Conservation (phyloP, 108 stramenopile genomes). For the Pseudonitzschia multiseries region DNA sequence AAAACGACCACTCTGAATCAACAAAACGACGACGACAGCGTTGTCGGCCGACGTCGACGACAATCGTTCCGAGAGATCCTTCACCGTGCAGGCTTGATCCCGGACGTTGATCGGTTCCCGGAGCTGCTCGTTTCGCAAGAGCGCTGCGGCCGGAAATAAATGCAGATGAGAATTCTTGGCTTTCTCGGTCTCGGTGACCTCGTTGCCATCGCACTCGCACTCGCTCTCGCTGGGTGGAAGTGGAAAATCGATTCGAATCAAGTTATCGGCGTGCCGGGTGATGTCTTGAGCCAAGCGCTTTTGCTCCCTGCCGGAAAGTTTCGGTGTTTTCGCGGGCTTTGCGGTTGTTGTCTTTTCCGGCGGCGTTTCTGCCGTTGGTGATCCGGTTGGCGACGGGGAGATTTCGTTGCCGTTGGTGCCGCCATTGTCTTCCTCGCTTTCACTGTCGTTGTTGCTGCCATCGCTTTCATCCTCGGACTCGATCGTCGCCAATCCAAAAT, state of each 20-base stretch:
- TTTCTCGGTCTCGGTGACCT: not conserved
- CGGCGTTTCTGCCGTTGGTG: not conserved
- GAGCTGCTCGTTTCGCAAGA: not conserved
- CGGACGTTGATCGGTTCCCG: not conserved
- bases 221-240: not conserved
- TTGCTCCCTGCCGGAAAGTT: constrained; percentile 3
- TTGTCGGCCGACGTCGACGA: not conserved
- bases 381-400: not conserved
- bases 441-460: constrained; percentile 10
- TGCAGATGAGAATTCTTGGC: not conserved
- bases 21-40: constrained; percentile 48
- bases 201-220: not conserved
- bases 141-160: constrained; percentile 10
- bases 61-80: not conserved
- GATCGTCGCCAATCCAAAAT: constrained; percentile 2
- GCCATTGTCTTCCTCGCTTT: not conserved
- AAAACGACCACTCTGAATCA: constrained; percentile 72
- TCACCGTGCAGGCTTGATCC: not conserved
- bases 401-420: not conserved
- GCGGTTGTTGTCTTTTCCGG: not conserved
- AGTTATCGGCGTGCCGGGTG: constrained; percentile 9
- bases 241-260: constrained; percentile 14
- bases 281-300: constrained; percentile 17
- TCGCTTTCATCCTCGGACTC: constrained; percentile 18
- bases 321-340: not conserved